Conservation (phyloP, 345 rosid species). For the Raphanus sativus region DNA sequence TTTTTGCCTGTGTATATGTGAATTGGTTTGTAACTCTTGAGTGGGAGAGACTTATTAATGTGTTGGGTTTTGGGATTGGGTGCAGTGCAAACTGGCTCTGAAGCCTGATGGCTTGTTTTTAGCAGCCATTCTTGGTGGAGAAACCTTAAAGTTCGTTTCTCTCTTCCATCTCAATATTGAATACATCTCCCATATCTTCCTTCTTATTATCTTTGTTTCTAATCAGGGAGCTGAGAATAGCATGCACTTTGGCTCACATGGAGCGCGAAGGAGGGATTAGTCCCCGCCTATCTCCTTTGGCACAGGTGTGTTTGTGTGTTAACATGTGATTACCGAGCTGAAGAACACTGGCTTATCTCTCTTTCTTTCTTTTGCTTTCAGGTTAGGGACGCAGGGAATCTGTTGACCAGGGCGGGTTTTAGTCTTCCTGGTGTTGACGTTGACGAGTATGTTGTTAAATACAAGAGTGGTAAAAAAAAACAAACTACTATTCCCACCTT, state of each 20-base stretch:
- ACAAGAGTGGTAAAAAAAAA: slow-evolving; percentile 69
- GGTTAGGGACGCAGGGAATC: slow-evolving; percentile 98
- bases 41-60: slow-evolving; percentile 24
- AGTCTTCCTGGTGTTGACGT: slow-evolving; percentile 93
- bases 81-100: slow-evolving; percentile 89
- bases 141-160: slow-evolving; percentile 75
- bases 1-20: neutral
- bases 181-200: neutral
- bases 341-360: too few species aligned
- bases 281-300: slow-evolving; percentile 91
- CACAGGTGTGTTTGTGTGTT: slow-evolving; percentile 58
- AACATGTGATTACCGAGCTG: too few species aligned
- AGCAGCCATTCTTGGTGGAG: slow-evolving; percentile 99
- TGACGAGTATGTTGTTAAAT: slow-evolving; percentile 83
- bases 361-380: too few species aligned
- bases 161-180: neutral
- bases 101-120: slow-evolving; percentile 98
- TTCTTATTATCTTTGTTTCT: slow-evolving; percentile 10
- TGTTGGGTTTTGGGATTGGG: slow-evolving; percentile 34
- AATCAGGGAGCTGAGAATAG: slow-evolving; percentile 85
- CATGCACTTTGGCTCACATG: slow-evolving; percentile 97
- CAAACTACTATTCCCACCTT: neutral
- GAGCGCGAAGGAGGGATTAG: slow-evolving; percentile 99
- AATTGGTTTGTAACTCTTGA: neutral
- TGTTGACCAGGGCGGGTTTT: slow-evolving; percentile 93